These are phyloP conservation scores for Eucalyptus tenuipes DNA, from an alignment of 345 rosid species.

Conservation along the genomic window DNA sequence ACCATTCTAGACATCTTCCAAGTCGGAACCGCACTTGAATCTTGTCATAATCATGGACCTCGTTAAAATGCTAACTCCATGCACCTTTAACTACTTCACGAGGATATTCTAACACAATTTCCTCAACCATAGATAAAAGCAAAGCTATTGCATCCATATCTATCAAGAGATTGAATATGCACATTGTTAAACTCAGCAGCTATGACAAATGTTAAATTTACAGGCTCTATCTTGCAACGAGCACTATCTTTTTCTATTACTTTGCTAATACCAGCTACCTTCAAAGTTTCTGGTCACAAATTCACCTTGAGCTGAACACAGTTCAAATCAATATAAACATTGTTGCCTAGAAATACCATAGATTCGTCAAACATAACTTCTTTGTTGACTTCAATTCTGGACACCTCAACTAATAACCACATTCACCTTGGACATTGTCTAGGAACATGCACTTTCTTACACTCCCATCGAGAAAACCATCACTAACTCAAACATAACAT, in stretches of 20 bases:
- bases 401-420: neutral
- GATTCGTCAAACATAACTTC: no score
- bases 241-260: neutral
- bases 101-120: neutral
- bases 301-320: neutral
- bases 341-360: neutral
- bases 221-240: neutral
- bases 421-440: neutral
- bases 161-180: neutral
- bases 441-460: neutral
- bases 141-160: no score
- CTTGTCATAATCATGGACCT: no score
- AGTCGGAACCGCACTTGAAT: no score
- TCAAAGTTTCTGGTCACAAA: neutral
- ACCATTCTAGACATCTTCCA: no score
- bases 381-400: no score
- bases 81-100: neutral
- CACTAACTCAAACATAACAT: neutral
- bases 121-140: neutral
- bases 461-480: no score
- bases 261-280: no score
- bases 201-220: neutral
- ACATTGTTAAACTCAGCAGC: neutral
- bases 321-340: no score
- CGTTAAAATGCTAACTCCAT: neutral